These are phyloP conservation scores for Colletotrichum euphorbiae DNA, from an alignment of 2,329 filamentous ascomycete species.

Conservation along the genomic window DNA sequence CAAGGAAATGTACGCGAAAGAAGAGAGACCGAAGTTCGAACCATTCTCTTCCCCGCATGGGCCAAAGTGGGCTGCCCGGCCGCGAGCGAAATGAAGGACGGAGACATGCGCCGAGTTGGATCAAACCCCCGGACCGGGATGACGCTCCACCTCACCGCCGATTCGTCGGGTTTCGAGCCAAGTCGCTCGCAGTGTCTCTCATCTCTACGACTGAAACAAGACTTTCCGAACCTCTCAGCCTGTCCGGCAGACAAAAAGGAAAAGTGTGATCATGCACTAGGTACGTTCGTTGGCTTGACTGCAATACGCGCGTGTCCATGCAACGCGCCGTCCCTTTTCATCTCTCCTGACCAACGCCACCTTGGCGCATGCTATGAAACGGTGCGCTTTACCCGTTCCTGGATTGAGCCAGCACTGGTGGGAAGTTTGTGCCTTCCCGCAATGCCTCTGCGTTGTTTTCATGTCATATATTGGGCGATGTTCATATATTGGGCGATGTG, in stretches of 20 bases:
- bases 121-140: slow-evolving; percentile 13
- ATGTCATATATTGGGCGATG: slow-evolving; percentile 1
- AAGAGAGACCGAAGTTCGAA: too few species aligned
- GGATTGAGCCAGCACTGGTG: background rate
- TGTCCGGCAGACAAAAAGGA: background rate
- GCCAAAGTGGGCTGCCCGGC: slow-evolving; percentile 11
- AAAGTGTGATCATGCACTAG: too few species aligned
- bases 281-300: too few species aligned
- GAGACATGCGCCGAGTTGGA: slow-evolving; percentile 20
- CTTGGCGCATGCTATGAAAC: slow-evolving; percentile 32
- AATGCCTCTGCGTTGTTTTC: background rate
- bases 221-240: background rate
- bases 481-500: slow-evolving; percentile 1
- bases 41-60: background rate
- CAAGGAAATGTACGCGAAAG: too few species aligned
- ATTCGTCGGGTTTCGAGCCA: slow-evolving; percentile 17
- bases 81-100: slow-evolving; percentile 26
- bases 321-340: background rate
- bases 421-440: background rate
- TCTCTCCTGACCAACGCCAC: slow-evolving; percentile 6
- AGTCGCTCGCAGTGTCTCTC: background rate
- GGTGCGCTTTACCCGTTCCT: slow-evolving; percentile 15
- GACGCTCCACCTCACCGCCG: slow-evolving; percentile 6
- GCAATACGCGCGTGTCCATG: too few species aligned
- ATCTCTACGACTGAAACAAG: background rate